Evolutionary conservation across 164 flowering plant species (phyloP), one percentile per base, ranked within the genome.

Genomic region (Litsea cubeba): DNA sequence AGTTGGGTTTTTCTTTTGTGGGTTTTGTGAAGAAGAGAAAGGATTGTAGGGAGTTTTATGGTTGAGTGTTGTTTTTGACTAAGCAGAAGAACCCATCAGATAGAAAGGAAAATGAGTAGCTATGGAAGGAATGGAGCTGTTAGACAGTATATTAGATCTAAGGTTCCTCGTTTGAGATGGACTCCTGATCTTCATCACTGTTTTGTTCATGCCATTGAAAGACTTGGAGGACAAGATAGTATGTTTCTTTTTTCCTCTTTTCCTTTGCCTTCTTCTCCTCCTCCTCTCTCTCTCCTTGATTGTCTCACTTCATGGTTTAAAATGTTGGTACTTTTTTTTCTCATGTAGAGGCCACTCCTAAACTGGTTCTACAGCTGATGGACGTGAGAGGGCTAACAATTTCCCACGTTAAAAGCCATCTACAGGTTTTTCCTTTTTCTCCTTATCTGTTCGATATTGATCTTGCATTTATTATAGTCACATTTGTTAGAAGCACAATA

Each of bases 321-420:
- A 40, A 5, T 69, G 49, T 28, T 25, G 26, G n/a, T 23, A 15
- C 26, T 2, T 63, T 24, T 62, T 3, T 50, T 71, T 63, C 69
- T 50, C 28, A 14, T 76, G 72, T 26, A 93, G 98, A 87, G 70
- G 98, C 98, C 12, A 93, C 97, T 6, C 98, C 98, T 6, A 93
- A 93, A 80, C 90, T 91, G 76, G 92, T 93, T 75, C 87, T 90
- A 76, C 93, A 87, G 81, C 68, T 90, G 58, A 93, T 93, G 98
- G 90, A 89, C 83, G 95, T 93, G 51, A 87, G 85, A 78, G 97
- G 97, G 24, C 87, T 93, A 26, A 91, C 92, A 62, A 89, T 93
- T 73, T 91, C 98, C 24, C 98, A 93, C 76, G 94, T 93, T 40
- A 93, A 93, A 85, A 91, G 98, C 85, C 98, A 93, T 81, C 92